A percentile compares a stretch with the other conserved stretches of the same genome.
Evolutionary conservation across 768 basidiomycete species (phyloP).

Genomic region (Podaxis mareebaensis): DNA sequence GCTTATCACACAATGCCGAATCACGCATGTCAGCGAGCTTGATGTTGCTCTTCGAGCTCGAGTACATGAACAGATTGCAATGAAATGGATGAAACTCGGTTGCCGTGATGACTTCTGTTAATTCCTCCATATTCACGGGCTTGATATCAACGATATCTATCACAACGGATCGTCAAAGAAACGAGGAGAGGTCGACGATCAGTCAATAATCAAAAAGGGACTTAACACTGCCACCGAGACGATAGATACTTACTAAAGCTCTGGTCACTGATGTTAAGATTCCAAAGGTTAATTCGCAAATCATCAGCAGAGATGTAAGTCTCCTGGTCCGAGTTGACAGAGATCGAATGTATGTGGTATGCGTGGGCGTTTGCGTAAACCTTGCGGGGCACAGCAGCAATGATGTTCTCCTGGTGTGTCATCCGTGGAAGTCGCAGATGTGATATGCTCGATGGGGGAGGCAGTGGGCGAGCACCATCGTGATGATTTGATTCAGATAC

Average conservation of each 20-base stretch:
- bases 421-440: slow-evolving; percentile 89
- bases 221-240: slow-evolving; percentile 1
- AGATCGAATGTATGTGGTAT: slow-evolving; percentile 99
- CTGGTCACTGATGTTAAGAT: slow-evolving; percentile 96
- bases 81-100: slow-evolving; percentile 98
- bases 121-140: slow-evolving; percentile 99
- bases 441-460: slow-evolving; percentile 55
- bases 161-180: slow-evolving; percentile 12
- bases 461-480: slow-evolving; percentile 71
- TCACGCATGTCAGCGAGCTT: slow-evolving; percentile 99
- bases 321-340: slow-evolving; percentile 98
- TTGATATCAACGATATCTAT: slow-evolving; percentile 99
- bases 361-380: slow-evolving; percentile 99
- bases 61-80: slow-evolving; percentile 99
- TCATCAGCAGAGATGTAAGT: slow-evolving; percentile 99
- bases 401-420: slow-evolving; percentile 94
- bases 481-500: slow-evolving; percentile 96
- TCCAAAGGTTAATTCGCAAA: slow-evolving; percentile 97
- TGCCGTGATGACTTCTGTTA: slow-evolving; percentile 99
- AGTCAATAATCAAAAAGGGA: slow-evolving; percentile 19
- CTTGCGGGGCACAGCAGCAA: slow-evolving; percentile 97
- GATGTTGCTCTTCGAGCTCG: slow-evolving; percentile 99
- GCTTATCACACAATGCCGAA: slow-evolving; percentile 92
- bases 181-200: not conserved
- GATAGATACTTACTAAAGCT: slow-evolving; percentile 83